Evolutionary conservation across 2,329 filamentous ascomycete species (phyloP).

Genomic region (Trichoderma oligosporum): DNA sequence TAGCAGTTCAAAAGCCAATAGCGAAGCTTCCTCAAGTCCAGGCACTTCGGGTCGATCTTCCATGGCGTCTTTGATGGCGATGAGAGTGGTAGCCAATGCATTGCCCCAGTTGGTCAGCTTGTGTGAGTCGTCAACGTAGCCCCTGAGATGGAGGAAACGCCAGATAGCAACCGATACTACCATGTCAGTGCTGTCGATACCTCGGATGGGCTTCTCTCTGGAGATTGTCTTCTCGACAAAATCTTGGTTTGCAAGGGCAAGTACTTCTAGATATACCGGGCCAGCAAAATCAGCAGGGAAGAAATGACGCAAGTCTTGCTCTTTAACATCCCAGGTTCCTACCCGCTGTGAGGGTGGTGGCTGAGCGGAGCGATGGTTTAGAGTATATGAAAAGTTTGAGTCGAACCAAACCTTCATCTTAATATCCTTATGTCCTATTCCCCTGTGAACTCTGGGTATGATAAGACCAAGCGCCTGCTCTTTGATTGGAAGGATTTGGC

Average conservation of each 20-base stretch:
- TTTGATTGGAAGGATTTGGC: slow-evolving; percentile 68
- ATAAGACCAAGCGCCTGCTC: slow-evolving; percentile 75
- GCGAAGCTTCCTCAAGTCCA: slow-evolving; percentile 68
- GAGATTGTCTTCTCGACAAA: slow-evolving; percentile 68
- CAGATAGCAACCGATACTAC: slow-evolving; percentile 71
- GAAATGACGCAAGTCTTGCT: slow-evolving; percentile 49
- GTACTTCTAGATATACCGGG: slow-evolving; percentile 55
- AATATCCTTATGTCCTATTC: slow-evolving; percentile 76
- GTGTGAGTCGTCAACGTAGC: slow-evolving; percentile 76
- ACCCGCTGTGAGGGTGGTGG: slow-evolving; percentile 46
- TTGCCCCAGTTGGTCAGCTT: slow-evolving; percentile 80
- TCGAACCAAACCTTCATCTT: slow-evolving; percentile 82
- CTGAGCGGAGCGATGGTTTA: slow-evolving; percentile 56
- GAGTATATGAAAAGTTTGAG: slow-evolving; percentile 60
- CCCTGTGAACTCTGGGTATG: slow-evolving; percentile 74
- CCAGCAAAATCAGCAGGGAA: slow-evolving; percentile 42
- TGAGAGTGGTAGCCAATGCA: slow-evolving; percentile 67
- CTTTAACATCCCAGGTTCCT: slow-evolving; percentile 69
- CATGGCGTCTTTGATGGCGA: slow-evolving; percentile 54
- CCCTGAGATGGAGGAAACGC: slow-evolving; percentile 84
- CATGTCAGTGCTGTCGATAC: slow-evolving; percentile 64
- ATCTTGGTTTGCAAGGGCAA: slow-evolving; percentile 63
- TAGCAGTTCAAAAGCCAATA: slow-evolving; percentile 82
- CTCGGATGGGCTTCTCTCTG: slow-evolving; percentile 54
- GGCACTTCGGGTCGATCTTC: slow-evolving; percentile 42